Conservation (phyloP, 495 filamentous ascomycete species). For the Aspergillus heteromorphus region DNA sequence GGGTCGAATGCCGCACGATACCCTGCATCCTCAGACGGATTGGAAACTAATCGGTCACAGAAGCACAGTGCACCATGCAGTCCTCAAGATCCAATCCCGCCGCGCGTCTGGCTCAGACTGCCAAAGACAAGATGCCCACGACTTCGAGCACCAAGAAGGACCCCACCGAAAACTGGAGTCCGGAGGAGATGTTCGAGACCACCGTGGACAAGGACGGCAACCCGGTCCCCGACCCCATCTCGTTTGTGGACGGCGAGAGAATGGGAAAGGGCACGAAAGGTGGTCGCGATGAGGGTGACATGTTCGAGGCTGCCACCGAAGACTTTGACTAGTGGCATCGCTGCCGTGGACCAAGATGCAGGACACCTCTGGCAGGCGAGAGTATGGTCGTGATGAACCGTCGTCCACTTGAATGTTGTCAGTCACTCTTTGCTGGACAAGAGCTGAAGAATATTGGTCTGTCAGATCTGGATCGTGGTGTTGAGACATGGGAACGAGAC, state of each 20-base stretch:
- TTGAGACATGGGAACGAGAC: too few species aligned
- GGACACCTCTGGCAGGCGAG: not conserved
- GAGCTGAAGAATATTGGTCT: not conserved
- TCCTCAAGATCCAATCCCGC: slow-evolving; percentile 6
- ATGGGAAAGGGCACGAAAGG: slow-evolving; percentile 13
- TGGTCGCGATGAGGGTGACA: slow-evolving; percentile 21
- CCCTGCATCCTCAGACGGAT: not conserved
- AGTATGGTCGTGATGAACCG: not conserved
- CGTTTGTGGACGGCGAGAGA: slow-evolving; percentile 19
- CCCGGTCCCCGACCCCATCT: slow-evolving; percentile 26
- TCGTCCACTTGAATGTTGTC: not conserved
- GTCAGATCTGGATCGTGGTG: not conserved
- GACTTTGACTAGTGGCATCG: slow-evolving; percentile 29
- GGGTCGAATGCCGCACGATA: not conserved
- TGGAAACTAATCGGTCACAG: not conserved
- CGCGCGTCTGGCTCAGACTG: not conserved
- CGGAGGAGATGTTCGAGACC: slow-evolving; percentile 27
- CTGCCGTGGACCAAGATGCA: not conserved
- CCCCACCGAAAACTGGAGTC: slow-evolving; percentile 15
- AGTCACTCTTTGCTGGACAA: not conserved
- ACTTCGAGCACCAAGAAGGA: slow-evolving; percentile 4
- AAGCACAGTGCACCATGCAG: slow-evolving; percentile 5
- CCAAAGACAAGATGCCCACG: not conserved
- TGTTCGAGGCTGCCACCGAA: slow-evolving; percentile 25
- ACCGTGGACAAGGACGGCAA: slow-evolving; percentile 27